Percentiles rank a stretch among this genome's conserved stretches.
phyloP scores from a whole-genome alignment of 2,329 filamentous ascomycete species.

The Aspergillus quadricinctus region DNA sequence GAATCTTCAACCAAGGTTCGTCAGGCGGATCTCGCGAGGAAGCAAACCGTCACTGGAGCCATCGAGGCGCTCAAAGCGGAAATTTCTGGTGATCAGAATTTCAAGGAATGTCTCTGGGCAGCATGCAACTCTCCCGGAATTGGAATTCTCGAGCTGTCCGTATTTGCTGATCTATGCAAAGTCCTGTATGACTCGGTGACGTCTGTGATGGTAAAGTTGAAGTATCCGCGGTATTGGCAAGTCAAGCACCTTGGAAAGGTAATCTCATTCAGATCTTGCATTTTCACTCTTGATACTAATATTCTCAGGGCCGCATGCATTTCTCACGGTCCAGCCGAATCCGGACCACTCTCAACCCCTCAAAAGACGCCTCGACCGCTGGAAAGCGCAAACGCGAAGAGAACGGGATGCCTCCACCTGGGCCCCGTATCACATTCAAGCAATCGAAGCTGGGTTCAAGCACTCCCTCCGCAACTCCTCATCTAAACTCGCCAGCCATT shows the following conservation, averaged over 20 bases:
- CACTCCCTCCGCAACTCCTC: constrained; percentile 22
- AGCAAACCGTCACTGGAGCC: constrained; percentile 55
- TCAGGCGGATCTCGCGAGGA: constrained; percentile 52
- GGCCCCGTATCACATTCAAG: constrained; percentile 40
- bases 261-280: constrained; percentile 9
- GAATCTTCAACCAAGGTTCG: constrained; percentile 49
- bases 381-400: constrained; percentile 41
- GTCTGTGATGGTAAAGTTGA: constrained; percentile 47
- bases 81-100: constrained; percentile 44
- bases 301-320: constrained; percentile 36
- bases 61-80: constrained; percentile 53
- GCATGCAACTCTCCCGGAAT: constrained; percentile 51
- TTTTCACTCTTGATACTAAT: background rate
- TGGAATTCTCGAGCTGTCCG: constrained; percentile 51
- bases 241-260: constrained; percentile 51
- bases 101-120: constrained; percentile 54
- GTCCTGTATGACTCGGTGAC: constrained; percentile 53
- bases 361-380: constrained; percentile 21
- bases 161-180: constrained; percentile 55
- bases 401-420: constrained; percentile 29
- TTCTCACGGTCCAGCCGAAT: constrained; percentile 39
- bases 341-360: constrained; percentile 33
- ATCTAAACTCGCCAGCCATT: constrained; percentile 15
- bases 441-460: constrained; percentile 31
- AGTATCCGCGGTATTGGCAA: constrained; percentile 55